Evolutionary conservation across 768 basidiomycete species (phyloP).

Genomic region (Pholiota conissans): DNA sequence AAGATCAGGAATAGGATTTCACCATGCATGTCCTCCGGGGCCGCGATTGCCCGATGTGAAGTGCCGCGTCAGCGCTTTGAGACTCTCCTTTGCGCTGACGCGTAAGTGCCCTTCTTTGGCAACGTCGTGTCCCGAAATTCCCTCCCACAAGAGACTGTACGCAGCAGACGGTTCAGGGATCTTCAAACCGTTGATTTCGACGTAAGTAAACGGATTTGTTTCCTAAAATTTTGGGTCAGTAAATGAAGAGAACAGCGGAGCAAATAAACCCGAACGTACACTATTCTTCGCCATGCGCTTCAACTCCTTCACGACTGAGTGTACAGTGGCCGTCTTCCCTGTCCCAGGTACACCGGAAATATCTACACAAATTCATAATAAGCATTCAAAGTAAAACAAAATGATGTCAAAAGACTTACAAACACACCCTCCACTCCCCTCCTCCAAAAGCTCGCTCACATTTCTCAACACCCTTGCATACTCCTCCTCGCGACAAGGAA

Average conservation of each 20-base stretch:
- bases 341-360: slow-evolving; percentile 99
- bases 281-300: slow-evolving; percentile 84
- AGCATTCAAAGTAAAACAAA: slow-evolving; percentile 5
- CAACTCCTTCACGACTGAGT: slow-evolving; percentile 86
- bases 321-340: slow-evolving; percentile 97
- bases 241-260: background rate
- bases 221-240: slow-evolving; percentile 59
- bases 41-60: slow-evolving; percentile 73
- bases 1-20: slow-evolving; percentile 25
- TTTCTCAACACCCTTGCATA: slow-evolving; percentile 72
- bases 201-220: slow-evolving; percentile 91
- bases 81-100: slow-evolving; percentile 76
- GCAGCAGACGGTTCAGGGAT: slow-evolving; percentile 93
- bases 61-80: slow-evolving; percentile 74
- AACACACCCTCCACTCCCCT: slow-evolving; percentile 92
- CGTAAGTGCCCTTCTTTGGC: slow-evolving; percentile 61
- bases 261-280: slow-evolving; percentile 39
- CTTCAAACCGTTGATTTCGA: slow-evolving; percentile 95
- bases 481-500: slow-evolving; percentile 90
- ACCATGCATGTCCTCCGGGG: slow-evolving; percentile 90
- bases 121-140: slow-evolving; percentile 79
- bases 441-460: slow-evolving; percentile 85
- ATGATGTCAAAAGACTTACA: slow-evolving; percentile 53
- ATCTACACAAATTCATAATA: slow-evolving; percentile 54
- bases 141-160: slow-evolving; percentile 91